A percentile compares a stretch with the other conserved stretches of the same genome.
These are phyloP conservation scores for Candida ortonii DNA, from an alignment of 805 yeast genomes.

Conservation along the genomic window DNA sequence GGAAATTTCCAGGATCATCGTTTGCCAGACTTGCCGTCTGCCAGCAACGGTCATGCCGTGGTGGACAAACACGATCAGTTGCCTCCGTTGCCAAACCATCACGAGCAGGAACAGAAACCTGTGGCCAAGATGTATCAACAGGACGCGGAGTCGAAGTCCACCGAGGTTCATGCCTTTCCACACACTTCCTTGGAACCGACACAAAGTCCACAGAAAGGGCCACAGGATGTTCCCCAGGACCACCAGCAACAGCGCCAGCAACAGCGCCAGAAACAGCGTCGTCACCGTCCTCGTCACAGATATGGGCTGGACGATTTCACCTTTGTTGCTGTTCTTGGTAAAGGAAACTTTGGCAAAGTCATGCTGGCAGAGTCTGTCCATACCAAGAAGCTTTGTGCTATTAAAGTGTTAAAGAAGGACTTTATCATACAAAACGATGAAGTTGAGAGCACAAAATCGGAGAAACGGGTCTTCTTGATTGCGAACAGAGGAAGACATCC, in stretches of 20 bases:
- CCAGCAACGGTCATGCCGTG: slow-evolving; percentile 13
- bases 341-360: slow-evolving; percentile 98
- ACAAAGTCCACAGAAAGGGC: no score
- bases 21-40: slow-evolving; percentile 18
- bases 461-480: slow-evolving; percentile 79
- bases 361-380: slow-evolving; percentile 93
- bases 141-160: slow-evolving; percentile 2
- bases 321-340: slow-evolving; percentile 91
- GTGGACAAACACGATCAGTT: slow-evolving; percentile 1
- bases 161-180: no score
- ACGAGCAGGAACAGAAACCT: slow-evolving; percentile 3
- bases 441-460: slow-evolving; percentile 91
- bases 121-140: slow-evolving; percentile 11
- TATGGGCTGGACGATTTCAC: slow-evolving; percentile 94
- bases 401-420: slow-evolving; percentile 93
- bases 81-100: slow-evolving; percentile 4
- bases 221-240: slow-evolving; percentile 9
- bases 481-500: slow-evolving; percentile 88
- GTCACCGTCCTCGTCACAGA: slow-evolving; percentile 62
- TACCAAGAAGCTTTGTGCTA: slow-evolving; percentile 81
- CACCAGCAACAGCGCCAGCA: slow-evolving; percentile 22
- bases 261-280: slow-evolving; percentile 33
- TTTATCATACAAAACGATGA: slow-evolving; percentile 94
- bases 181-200: no score
- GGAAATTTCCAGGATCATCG: slow-evolving; percentile 19